phyloP scores from a whole-genome alignment of 768 basidiomycete species.

The Coprinopsis marcescibilis region DNA sequence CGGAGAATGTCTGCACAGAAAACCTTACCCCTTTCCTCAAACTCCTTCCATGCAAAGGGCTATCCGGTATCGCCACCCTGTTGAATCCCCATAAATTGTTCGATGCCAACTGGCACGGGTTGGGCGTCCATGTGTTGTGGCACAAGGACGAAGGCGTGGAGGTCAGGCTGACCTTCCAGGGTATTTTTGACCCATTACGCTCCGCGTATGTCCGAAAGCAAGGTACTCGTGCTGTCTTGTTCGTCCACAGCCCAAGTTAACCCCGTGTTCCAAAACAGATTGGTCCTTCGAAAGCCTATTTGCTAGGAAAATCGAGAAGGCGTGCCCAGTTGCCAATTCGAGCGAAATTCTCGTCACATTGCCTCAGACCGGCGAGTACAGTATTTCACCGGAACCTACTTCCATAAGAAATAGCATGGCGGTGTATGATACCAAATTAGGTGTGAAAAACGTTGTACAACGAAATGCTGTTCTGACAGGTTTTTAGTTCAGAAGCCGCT shows the following conservation, averaged over 20 bases:
- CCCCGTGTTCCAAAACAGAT: conserved; percentile 34
- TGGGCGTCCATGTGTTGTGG: conserved; percentile 74
- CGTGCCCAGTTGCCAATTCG: conserved; percentile 65
- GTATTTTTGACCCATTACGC: conserved; percentile 75
- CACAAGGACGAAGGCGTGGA: conserved; percentile 51
- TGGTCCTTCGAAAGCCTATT: conserved; percentile 72
- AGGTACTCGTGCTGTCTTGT: conserved; percentile 35
- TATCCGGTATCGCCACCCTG: conserved; percentile 76
- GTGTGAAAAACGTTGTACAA: conserved; percentile 27
- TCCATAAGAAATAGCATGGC: conserved; percentile 29
- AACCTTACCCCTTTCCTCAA: conserved; percentile 96
- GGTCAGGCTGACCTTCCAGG: conserved; percentile 64
- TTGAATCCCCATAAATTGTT: conserved; percentile 84
- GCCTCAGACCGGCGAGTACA: conserved; percentile 37
- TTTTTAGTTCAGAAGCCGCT: conserved; percentile 38
- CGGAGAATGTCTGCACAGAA: conserved; percentile 93
- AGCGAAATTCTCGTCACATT: conserved; percentile 49
- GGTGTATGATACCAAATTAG: conserved; percentile 40
- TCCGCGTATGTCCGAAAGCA: conserved; percentile 40
- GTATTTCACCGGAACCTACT: conserved; percentile 48
- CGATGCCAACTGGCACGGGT: conserved; percentile 88
- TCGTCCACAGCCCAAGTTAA: background rate
- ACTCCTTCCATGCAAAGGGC: conserved; percentile 86
- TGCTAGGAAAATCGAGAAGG: conserved; percentile 51
- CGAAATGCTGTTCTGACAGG: conserved; percentile 5